Conservation (phyloP, 2,329 filamentous ascomycete genomes). For the Fusarium heterosporum region DNA sequence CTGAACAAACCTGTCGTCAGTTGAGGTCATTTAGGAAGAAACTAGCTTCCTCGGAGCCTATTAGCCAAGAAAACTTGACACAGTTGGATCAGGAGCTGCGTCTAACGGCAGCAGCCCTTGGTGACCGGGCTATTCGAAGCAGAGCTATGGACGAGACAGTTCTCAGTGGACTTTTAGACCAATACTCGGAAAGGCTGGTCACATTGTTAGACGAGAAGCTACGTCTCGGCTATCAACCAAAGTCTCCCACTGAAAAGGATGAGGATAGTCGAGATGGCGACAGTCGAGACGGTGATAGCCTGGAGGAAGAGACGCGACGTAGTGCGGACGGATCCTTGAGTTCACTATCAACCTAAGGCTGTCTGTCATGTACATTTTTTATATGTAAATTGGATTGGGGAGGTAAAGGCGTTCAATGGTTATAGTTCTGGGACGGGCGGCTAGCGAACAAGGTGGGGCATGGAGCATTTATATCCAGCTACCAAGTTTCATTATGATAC, state of each 20-base stretch:
- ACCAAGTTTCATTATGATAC: conserved; percentile 52
- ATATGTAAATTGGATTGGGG: conserved; percentile 4
- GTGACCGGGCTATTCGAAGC: conserved; percentile 66
- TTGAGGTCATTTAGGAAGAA: conserved; percentile 73
- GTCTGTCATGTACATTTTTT: conserved; percentile 21
- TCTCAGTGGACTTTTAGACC: conserved; percentile 74
- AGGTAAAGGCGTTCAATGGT: conserved; percentile 39
- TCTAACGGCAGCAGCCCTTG: conserved; percentile 70
- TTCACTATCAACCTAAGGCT: conserved; percentile 51
- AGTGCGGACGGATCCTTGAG: conserved; percentile 52
- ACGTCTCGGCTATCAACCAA: conserved; percentile 57
- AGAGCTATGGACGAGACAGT: conserved; percentile 68
- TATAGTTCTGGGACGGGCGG: conserved; percentile 35
- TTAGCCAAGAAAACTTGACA: conserved; percentile 68
- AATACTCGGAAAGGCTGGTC: conserved; percentile 79
- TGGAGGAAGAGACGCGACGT: conserved; percentile 48
- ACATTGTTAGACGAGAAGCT: conserved; percentile 79
- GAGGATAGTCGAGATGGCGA: conserved; percentile 39
- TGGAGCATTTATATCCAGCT: conserved; percentile 32
- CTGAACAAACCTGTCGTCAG: conserved; percentile 72
- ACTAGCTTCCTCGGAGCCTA: conserved; percentile 66
- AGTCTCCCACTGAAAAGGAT: conserved; percentile 45
- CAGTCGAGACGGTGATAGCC: conserved; percentile 31
- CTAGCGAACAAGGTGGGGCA: conserved; percentile 30
- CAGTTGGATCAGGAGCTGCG: conserved; percentile 74